Conservation (phyloP, 2,329 filamentous ascomycete species). For the Fusarium siculi region DNA sequence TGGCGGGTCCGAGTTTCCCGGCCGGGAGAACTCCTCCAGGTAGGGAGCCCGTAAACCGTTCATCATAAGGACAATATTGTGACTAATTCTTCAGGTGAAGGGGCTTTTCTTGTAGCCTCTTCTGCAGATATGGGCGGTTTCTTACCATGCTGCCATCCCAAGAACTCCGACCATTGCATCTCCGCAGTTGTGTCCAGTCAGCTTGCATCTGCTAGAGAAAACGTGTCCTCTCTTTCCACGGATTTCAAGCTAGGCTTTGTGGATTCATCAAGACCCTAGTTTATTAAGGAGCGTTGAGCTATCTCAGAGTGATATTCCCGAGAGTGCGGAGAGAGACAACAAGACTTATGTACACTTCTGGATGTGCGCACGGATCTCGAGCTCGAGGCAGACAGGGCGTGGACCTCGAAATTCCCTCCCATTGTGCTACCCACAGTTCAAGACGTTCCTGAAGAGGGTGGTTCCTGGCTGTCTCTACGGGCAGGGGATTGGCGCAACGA, state of each 20-base stretch:
- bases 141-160: slow-evolving; percentile 1
- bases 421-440: slow-evolving; percentile 19
- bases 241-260: background rate
- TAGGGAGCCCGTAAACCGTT: background rate
- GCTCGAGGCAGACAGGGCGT: slow-evolving; percentile 12
- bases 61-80: background rate
- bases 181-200: background rate
- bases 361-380: slow-evolving; percentile 31
- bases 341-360: slow-evolving; percentile 5
- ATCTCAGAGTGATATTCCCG: slow-evolving; percentile 16
- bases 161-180: background rate
- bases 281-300: slow-evolving; percentile 8
- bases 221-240: background rate
- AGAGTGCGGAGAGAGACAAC: slow-evolving; percentile 3
- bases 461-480: slow-evolving; percentile 15
- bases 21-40: background rate
- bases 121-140: background rate
- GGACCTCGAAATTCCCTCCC: slow-evolving; percentile 13
- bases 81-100: background rate
- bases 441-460: slow-evolving; percentile 33
- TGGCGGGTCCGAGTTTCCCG: slow-evolving; percentile 19
- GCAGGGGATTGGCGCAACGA: slow-evolving; percentile 30
- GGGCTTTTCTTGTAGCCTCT: background rate
- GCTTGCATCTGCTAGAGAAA: background rate
- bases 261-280: background rate